Percentiles rank a stretch among this genome's conserved stretches.
phyloP scores from a whole-genome alignment of 1,139 yeast genomes.

The Zhuliangozyma blackwelliae region DNA sequence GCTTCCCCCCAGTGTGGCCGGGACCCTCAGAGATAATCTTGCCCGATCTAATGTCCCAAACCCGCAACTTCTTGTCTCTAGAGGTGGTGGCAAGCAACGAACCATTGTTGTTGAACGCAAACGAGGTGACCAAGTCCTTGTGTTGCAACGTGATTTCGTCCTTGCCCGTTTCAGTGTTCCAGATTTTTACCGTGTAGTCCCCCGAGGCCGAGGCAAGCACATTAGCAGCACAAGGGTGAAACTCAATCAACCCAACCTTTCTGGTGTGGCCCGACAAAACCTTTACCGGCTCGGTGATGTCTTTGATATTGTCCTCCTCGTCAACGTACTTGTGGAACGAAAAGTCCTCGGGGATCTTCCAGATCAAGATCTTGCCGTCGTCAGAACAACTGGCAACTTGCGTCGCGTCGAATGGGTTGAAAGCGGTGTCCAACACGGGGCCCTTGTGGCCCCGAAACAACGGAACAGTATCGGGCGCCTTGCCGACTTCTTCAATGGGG shows the following conservation, averaged over 20 bases:
- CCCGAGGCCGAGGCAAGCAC: conserved; percentile 86
- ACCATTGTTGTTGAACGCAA: conserved; percentile 88
- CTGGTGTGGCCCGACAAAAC: conserved; percentile 80
- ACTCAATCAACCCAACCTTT: conserved; percentile 90
- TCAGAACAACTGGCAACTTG: conserved; percentile 84
- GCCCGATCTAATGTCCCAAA: conserved; percentile 85
- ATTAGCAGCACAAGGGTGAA: conserved; percentile 84
- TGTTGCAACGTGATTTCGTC: conserved; percentile 73
- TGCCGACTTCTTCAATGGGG: conserved; percentile 84
- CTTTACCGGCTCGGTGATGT: conserved; percentile 62
- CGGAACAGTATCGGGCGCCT: conserved; percentile 89
- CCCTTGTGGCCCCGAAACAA: conserved; percentile 95
- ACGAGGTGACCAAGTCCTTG: conserved; percentile 84
- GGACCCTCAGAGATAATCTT: conserved; percentile 76
- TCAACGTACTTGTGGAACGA: conserved; percentile 60
- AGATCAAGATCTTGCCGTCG: conserved; percentile 81
- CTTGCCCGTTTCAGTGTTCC: conserved; percentile 81
- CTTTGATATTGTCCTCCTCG: conserved; percentile 61
- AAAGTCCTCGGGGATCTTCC: conserved; percentile 83
- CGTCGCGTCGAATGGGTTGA: conserved; percentile 80
- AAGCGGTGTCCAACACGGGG: conserved; percentile 89
- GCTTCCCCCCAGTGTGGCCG: conserved; percentile 91
- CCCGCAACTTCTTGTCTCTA: conserved; percentile 85
- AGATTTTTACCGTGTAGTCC: conserved; percentile 84
- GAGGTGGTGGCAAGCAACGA: conserved; percentile 80